Conservation (phyloP, 176 grass and related monocot species). For the Lolium perenne region DNA sequence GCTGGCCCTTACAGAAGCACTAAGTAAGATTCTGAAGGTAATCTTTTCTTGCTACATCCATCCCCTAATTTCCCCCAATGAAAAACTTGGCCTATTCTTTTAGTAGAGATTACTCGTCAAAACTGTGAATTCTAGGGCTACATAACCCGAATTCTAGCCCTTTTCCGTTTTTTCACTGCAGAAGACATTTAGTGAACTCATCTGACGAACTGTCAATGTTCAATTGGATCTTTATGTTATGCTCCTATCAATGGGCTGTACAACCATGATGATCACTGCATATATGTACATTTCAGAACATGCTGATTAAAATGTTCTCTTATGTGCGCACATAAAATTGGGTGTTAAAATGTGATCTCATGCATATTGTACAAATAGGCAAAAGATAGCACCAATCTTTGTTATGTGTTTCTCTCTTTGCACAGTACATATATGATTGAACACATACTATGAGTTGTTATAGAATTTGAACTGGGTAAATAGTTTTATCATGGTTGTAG, state of each 20-base stretch:
- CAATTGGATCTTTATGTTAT: neutral
- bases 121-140: neutral
- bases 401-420: neutral
- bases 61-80: neutral
- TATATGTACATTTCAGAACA: neutral
- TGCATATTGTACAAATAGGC: neutral
- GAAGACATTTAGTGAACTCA: neutral
- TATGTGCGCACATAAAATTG: neutral
- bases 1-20: too few species aligned
- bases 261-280: neutral
- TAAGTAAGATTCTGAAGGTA: too few species aligned
- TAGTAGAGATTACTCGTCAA: neutral
- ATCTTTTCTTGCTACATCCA: neutral
- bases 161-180: neutral
- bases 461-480: neutral
- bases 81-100: neutral
- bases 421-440: neutral
- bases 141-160: neutral
- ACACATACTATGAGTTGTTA: neutral
- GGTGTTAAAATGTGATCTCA: neutral
- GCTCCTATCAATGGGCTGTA: neutral
- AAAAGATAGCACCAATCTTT: neutral
- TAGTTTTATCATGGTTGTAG: neutral
- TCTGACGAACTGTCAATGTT: neutral
- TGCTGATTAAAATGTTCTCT: neutral